Percentiles rank a stretch among this genome's conserved stretches.
Evolutionary conservation across 441 rosid genomes (phyloP).

Genomic region (Pelargonium fulgidum): DNA sequence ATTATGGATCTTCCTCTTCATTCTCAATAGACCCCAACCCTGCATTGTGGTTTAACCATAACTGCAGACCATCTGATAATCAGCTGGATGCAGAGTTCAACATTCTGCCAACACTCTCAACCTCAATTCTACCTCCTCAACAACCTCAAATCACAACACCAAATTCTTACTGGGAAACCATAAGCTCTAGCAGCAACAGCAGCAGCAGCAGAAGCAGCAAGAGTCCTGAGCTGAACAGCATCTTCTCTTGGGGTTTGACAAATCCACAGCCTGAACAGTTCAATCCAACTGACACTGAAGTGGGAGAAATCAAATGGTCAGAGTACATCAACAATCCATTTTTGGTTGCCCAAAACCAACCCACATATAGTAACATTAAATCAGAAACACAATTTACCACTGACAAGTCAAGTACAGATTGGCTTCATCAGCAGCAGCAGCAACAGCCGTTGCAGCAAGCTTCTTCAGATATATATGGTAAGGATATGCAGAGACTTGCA

Average conservation of each 20-base stretch:
- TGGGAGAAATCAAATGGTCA: slow-evolving; percentile 49
- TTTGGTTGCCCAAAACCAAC: slow-evolving; percentile 35
- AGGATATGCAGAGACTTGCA: slow-evolving; percentile 44
- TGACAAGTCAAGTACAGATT: slow-evolving; percentile 24
- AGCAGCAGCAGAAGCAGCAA: slow-evolving; percentile 19
- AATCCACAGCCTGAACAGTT: not conserved
- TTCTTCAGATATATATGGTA: slow-evolving; percentile 16
- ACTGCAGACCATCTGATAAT: slow-evolving; percentile 1
- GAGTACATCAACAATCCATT: slow-evolving; percentile 52
- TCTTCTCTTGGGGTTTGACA: slow-evolving; percentile 42
- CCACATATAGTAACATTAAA: slow-evolving; percentile 39
- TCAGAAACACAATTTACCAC: slow-evolving; percentile 37
- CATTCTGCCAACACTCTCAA: not conserved
- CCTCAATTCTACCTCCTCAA: not conserved
- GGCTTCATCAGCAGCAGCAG: slow-evolving; percentile 8
- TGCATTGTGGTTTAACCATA: slow-evolving; percentile 29
- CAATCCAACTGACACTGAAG: slow-evolving; percentile 23
- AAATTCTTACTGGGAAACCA: slow-evolving; percentile 12
- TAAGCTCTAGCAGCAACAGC: slow-evolving; percentile 25
- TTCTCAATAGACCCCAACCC: slow-evolving; percentile 23
- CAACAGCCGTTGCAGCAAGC: slow-evolving; percentile 27
- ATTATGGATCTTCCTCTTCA: slow-evolving; percentile 29
- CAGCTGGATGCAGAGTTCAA: slow-evolving; percentile 10
- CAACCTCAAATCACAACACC: not conserved
- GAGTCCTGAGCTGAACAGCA: not conserved